Conservation (phyloP, 2,329 filamentous ascomycete genomes). For the Xylariaceae sp. region DNA sequence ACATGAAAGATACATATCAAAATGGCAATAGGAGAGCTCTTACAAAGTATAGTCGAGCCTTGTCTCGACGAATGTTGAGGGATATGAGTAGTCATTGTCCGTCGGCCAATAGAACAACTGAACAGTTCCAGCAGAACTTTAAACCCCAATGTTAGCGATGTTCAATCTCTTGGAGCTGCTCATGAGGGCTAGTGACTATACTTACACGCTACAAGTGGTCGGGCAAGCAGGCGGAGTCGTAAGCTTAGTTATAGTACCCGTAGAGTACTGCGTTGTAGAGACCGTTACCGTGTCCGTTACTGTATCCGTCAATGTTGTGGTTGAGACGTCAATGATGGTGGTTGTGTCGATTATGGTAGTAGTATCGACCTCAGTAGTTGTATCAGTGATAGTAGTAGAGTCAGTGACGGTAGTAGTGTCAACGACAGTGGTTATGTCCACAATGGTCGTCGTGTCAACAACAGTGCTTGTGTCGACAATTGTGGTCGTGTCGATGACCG, state of each 20-base stretch:
- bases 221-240: conserved; percentile 25
- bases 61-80: conserved; percentile 32
- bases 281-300: conserved; percentile 8
- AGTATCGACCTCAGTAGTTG: background rate
- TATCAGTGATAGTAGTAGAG: background rate
- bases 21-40: conserved; percentile 4
- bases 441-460: background rate
- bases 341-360: conserved; percentile 6
- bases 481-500: conserved; percentile 10
- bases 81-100: conserved; percentile 31
- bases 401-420: background rate
- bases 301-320: too few relatives aligned
- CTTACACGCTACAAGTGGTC: conserved; percentile 34
- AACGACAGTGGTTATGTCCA: background rate
- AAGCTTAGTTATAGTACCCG: conserved; percentile 15
- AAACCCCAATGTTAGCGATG: conserved; percentile 9
- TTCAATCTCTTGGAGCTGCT: background rate
- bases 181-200: background rate
- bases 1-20: background rate
- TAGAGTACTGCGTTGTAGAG: conserved; percentile 14
- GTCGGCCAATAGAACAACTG: conserved; percentile 37
- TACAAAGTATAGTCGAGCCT: conserved; percentile 35
- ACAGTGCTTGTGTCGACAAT: conserved; percentile 1
- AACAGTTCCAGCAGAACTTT: conserved; percentile 32
- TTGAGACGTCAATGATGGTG: conserved; percentile 13